Base-by-base conservation (phyloP, 805 yeast genomes). In the Myxozyma kluyveri region DNA sequence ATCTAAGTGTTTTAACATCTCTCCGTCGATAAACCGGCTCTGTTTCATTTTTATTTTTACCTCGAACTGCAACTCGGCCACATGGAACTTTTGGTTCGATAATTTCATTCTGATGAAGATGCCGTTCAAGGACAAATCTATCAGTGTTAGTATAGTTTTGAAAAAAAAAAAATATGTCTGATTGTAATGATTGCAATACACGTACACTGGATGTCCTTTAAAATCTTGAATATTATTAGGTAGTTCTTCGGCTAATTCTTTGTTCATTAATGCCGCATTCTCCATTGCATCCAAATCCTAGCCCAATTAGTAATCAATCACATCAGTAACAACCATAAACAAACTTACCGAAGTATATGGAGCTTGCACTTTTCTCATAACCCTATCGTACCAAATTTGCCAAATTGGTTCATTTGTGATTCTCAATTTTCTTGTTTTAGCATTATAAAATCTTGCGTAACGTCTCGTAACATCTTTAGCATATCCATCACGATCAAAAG, bases 401-500 rank as follows among this genome's bases (percentile, higher is more conserved):
- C 82, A 82, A 4, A 74, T 76, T 0, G 74, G 74, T 7, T 82
- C 82, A 50, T 79, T 74, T 0, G 85, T 80, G 3, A 91, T 78
- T 29, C 96, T 67, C 61, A 83, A 84, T 64, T 83, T 86, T 18
- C 90, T 73, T 0, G 87, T 82, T 60, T 84, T 85, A 7, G 95
- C 82, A 64, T 87, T 86, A 65, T 71, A 88, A 58, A 73, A 74
- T 39, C 75, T 79, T 1, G 88, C 77, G 67, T 93, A 93, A 21
- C 98, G 68, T 59, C 96, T 68, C 0, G 99, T 91, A 3, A 93
- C 85, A 66, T 93, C 99, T 57, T 83, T 74, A 0, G 82, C 83
- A 4, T 81, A 79, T 2, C 84, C 83, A 37, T 72, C 67, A 12
- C 76, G 70, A 62, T 87, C 95, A 65, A 72, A 89, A 0, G 93